Evolutionary conservation across 768 basidiomycete species (phyloP), one percentile per base, ranked within the genome.

Genomic region (Boletus tomentosulus): DNA sequence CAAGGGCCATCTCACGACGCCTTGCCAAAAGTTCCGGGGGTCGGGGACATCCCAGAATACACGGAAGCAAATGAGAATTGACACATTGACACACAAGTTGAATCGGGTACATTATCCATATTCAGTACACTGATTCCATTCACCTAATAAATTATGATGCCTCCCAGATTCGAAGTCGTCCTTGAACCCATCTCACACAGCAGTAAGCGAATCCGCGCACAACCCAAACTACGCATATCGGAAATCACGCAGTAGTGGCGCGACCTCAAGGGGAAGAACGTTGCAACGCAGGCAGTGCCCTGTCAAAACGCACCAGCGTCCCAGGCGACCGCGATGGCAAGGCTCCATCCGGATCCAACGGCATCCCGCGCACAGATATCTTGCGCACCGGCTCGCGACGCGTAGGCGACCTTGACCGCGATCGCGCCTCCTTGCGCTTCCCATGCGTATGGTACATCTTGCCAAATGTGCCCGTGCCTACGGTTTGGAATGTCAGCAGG

Each of bases 401-500:
- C 1, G 27, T 6, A n/a, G 43, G 27, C 6, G 34, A 13, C 0
- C 41, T 30, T 4, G 51, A 37, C 8, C n/a, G 22, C 27, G 43
- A 37, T 39, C 10, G 28, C 0, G 28, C 50, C 7, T 48, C 53
- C 12, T 50, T 55, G 27, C 24, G 51, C 25, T 54, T 53, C 28
- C 38, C 28, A 22, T 43, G 39, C 8, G 19, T 8, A 11, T 55
- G 54, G 27, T 59, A 38, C 38, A 37, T 46, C 24, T 45, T 59
- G 0, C 62, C 52, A n/a, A 64, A 66, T 11, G 39, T 46, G 10
- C 67, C 64, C 0, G 56, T 45, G 27, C 66, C 61, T 22, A 62
- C 45, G 7, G 56, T 66, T n/a, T 70, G 65, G 27, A 69, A 69
- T 2, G 68, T 64, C 52, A 76, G 67, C 4, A 80, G 68, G 1